Evolutionary conservation across 164 flowering plant species (phyloP).

Genomic region (Vitis amurensis): DNA sequence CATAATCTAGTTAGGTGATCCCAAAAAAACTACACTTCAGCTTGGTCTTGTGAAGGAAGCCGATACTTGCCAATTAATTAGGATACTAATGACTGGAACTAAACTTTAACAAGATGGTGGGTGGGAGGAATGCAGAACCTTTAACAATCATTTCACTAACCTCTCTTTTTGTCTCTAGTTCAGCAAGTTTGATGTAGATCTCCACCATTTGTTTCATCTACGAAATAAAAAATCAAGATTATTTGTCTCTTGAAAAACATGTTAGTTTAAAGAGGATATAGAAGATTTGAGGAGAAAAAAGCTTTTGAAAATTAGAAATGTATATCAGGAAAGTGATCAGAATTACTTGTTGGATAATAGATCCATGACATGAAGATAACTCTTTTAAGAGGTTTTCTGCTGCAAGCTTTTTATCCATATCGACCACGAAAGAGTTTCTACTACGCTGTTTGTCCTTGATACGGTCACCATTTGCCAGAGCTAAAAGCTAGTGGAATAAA

Average conservation of each 20-base stretch:
- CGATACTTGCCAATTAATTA: not conserved
- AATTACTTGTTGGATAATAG: constrained; percentile 69
- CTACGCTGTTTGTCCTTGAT: constrained; percentile 95
- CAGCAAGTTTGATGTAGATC: constrained; percentile 93
- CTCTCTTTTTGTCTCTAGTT: constrained; percentile 91
- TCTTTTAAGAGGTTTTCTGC: constrained; percentile 82
- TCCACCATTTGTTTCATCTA: constrained; percentile 98
- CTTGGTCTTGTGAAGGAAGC: not conserved
- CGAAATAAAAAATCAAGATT: not conserved
- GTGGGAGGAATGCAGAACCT: not conserved
- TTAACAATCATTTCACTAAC: constrained; percentile 30
- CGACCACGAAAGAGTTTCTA: constrained; percentile 92
- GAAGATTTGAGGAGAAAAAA: not conserved
- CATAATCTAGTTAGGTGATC: constrained; percentile 16
- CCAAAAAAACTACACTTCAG: not conserved
- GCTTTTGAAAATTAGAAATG: not conserved
- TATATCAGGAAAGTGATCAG: not conserved
- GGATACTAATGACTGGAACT: not conserved
- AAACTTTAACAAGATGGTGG: not conserved
- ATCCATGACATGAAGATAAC: constrained; percentile 70
- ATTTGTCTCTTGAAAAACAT: not conserved
- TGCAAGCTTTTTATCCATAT: constrained; percentile 87
- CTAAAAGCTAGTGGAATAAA: constrained; percentile 61
- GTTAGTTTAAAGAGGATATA: not conserved
- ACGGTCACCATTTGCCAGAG: constrained; percentile 96